phyloP scores from a whole-genome alignment of 768 basidiomycete species.

The Tricholoma hemisulphureum region DNA sequence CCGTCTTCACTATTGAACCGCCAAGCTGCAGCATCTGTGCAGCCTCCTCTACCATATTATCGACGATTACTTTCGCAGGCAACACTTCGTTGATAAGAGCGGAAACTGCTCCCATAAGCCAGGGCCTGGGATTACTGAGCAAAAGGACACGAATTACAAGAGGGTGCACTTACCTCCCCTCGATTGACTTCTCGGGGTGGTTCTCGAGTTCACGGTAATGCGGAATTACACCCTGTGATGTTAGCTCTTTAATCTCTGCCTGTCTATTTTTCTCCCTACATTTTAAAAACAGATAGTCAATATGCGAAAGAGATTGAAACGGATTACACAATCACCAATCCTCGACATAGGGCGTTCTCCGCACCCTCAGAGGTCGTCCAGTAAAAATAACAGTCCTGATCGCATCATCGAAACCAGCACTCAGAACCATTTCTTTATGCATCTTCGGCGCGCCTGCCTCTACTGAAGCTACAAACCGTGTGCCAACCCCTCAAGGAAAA shows the following conservation, averaged over 20 bases:
- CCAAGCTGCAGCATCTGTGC: constrained; percentile 35
- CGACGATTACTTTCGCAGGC: constrained; percentile 81
- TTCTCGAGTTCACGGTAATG: constrained; percentile 66
- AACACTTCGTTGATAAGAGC: constrained; percentile 71
- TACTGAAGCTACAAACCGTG: constrained; percentile 78
- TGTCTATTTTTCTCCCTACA: constrained; percentile 73
- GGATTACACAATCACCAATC: constrained; percentile 59
- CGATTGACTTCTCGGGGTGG: constrained; percentile 76
- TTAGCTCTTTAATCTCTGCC: constrained; percentile 80
- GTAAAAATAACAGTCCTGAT: constrained; percentile 87
- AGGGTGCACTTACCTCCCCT: constrained; percentile 38
- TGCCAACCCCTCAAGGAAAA: constrained; percentile 63
- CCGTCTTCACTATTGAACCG: constrained; percentile 35
- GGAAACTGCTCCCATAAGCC: constrained; percentile 85
- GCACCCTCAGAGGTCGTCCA: constrained; percentile 84
- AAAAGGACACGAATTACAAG: neutral
- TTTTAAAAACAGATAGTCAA: neutral
- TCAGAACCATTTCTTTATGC: constrained; percentile 78
- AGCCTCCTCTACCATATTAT: constrained; percentile 62
- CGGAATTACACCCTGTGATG: constrained; percentile 81
- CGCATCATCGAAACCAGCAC: constrained; percentile 74
- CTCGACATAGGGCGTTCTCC: constrained; percentile 80
- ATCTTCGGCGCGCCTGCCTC: constrained; percentile 82
- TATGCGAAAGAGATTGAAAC: neutral
- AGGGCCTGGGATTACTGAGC: constrained; percentile 35